A percentile compares a stretch with the other conserved stretches of the same genome.
These are phyloP conservation scores for Pythium rhizo-oryzae DNA, from an alignment of 352 stramenopile species.

Conservation along the genomic window DNA sequence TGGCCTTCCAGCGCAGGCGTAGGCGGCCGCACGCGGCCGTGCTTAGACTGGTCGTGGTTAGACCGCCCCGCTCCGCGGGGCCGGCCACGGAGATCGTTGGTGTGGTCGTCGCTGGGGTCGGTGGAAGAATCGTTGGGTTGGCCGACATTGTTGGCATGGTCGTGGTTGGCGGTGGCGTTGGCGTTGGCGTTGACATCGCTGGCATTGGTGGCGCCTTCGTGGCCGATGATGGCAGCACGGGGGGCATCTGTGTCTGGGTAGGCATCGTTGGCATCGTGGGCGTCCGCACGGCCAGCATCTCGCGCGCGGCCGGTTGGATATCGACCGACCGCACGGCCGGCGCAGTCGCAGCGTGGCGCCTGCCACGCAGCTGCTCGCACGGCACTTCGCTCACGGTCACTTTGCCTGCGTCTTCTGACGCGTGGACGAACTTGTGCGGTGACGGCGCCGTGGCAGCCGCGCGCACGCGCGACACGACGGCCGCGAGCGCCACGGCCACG, in stretches of 20 bases:
- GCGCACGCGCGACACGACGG: not conserved
- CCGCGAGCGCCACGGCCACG: not conserved
- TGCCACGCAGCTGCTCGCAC: conserved; percentile 15
- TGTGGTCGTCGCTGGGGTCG: too few species aligned
- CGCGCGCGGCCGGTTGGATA: conserved; percentile 21
- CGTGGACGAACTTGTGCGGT: not conserved
- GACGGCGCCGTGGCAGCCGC: not conserved
- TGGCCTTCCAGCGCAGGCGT: conserved; percentile 10
- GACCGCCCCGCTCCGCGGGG: too few species aligned
- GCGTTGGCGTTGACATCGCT: not conserved
- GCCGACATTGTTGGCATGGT: not conserved
- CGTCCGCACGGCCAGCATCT: conserved; percentile 10
- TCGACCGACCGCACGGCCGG: conserved; percentile 26
- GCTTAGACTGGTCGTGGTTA: not conserved
- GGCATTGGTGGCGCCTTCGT: not conserved
- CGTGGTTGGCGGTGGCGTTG: not conserved
- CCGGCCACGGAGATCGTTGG: not conserved
- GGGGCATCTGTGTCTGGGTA: not conserved
- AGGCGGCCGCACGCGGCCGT: not conserved
- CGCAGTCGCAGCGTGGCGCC: not conserved
- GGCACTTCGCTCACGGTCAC: conserved; percentile 29
- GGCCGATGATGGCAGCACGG: not conserved
- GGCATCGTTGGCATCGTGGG: not conserved
- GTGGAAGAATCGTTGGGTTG: not conserved
- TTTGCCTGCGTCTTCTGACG: not conserved